Evolutionary conservation across 2,329 filamentous ascomycete species (phyloP).

Genomic region (Dactylonectria macrodidyma): DNA sequence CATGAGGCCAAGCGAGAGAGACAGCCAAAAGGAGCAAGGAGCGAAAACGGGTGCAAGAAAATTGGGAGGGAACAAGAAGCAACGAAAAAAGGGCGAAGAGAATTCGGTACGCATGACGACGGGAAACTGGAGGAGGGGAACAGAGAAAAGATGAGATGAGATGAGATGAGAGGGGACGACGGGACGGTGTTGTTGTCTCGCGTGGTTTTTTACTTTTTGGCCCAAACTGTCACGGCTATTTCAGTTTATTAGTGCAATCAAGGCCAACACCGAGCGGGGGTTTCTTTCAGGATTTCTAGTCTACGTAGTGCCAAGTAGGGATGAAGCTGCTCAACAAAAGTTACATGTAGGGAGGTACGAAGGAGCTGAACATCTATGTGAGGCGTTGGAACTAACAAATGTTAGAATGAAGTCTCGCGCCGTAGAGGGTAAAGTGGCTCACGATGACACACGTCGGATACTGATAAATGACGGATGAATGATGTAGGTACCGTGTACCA

Average conservation of each 20-base stretch:
- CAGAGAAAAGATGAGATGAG: background rate
- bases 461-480: background rate
- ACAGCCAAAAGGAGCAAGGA: slow-evolving; percentile 22
- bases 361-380: background rate
- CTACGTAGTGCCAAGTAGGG: no score
- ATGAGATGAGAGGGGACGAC: slow-evolving; percentile 12
- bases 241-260: no score
- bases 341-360: background rate
- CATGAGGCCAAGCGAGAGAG: slow-evolving; percentile 21
- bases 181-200: slow-evolving; percentile 32
- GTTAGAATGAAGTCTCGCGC: background rate
- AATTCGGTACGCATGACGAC: background rate
- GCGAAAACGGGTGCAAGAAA: background rate
- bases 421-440: background rate
- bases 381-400: background rate
- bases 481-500: background rate
- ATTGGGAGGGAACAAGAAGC: background rate
- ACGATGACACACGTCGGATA: background rate
- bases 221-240: background rate
- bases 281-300: no score
- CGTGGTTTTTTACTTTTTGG: slow-evolving; percentile 17
- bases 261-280: no score
- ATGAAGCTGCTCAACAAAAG: no score
- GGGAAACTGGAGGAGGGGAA: slow-evolving; percentile 2
- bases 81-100: slow-evolving; percentile 1